These are phyloP conservation scores for Geum urbanum DNA, from an alignment of 306 rosid species.

Conservation along the genomic window DNA sequence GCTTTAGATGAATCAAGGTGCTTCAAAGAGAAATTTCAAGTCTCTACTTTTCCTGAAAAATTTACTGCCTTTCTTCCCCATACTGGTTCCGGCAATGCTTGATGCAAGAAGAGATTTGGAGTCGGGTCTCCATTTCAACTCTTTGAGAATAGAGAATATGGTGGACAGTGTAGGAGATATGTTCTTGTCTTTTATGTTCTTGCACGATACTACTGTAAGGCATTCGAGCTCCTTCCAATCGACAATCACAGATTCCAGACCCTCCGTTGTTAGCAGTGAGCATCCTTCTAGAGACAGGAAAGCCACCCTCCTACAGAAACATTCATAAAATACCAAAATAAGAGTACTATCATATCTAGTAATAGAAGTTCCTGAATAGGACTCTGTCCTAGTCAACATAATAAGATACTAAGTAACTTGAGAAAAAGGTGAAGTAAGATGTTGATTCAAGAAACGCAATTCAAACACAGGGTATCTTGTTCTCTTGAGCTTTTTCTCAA, in stretches of 20 bases:
- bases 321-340: neutral
- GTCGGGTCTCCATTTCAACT: slow-evolving; percentile 84
- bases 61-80: slow-evolving; percentile 77
- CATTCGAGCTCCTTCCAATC: slow-evolving; percentile 67
- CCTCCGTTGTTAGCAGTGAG: slow-evolving; percentile 69
- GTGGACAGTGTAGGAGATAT: slow-evolving; percentile 63
- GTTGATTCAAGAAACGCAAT: neutral
- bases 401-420: neutral
- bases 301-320: slow-evolving; percentile 63
- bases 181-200: slow-evolving; percentile 62
- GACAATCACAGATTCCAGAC: slow-evolving; percentile 63
- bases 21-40: slow-evolving; percentile 28
- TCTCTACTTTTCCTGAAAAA: slow-evolving; percentile 60
- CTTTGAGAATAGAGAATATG: slow-evolving; percentile 57
- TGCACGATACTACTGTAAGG: slow-evolving; percentile 70
- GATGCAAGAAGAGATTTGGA: slow-evolving; percentile 54
- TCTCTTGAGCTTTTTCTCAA: neutral
- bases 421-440: neutral
- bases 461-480: neutral
- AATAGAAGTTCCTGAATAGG: neutral
- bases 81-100: slow-evolving; percentile 42
- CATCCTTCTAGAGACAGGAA: slow-evolving; percentile 70
- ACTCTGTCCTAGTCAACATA: neutral
- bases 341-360: neutral
- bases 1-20: slow-evolving; percentile 28